phyloP scores from a whole-genome alignment of 768 basidiomycete species.

The Calocera viscosa region DNA sequence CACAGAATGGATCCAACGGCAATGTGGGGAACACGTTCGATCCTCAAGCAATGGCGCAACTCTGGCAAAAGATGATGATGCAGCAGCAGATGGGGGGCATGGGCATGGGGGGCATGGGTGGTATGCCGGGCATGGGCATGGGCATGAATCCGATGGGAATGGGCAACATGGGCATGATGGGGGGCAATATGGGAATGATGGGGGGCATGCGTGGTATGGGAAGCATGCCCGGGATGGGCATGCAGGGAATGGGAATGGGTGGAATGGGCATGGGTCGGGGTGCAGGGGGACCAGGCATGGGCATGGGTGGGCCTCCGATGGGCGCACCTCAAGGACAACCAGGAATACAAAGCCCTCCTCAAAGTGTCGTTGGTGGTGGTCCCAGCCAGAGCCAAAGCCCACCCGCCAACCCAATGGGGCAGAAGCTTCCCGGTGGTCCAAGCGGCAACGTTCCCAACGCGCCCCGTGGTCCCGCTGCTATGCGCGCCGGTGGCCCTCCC shows the following conservation, averaged over 20 bases:
- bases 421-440: constrained; percentile 16
- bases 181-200: constrained; percentile 26
- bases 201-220: constrained; percentile 31
- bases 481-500: constrained; percentile 14
- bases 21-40: constrained; percentile 46
- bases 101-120: constrained; percentile 16
- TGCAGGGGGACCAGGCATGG: constrained; percentile 31
- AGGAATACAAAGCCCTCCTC: background rate
- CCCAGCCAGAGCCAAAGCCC: background rate
- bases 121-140: constrained; percentile 22
- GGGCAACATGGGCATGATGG: constrained; percentile 28
- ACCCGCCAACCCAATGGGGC: background rate
- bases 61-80: constrained; percentile 87
- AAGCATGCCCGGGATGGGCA: constrained; percentile 30
- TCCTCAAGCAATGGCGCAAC: constrained; percentile 78
- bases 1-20: constrained; percentile 31
- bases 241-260: constrained; percentile 21
- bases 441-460: constrained; percentile 12
- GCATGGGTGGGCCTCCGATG: constrained; percentile 25
- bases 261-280: constrained; percentile 23
- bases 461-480: constrained; percentile 19
- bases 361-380: constrained; percentile 1
- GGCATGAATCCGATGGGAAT: constrained; percentile 24
- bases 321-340: constrained; percentile 4
- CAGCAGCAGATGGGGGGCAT: constrained; percentile 46